These are phyloP conservation scores for Solidago caesia DNA, from an alignment of 129 eudicot species.

Conservation along the genomic window DNA sequence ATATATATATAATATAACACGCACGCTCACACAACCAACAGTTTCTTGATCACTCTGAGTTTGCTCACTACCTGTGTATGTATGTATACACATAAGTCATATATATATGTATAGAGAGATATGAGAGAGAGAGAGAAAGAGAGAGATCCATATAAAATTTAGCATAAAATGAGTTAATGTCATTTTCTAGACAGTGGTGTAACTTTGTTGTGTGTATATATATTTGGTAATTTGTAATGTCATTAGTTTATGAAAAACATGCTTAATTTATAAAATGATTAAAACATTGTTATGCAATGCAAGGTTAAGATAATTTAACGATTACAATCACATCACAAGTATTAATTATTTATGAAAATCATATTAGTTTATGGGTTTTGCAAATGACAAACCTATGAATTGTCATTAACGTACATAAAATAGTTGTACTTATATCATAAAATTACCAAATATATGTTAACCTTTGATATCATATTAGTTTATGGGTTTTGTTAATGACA, in stretches of 20 bases:
- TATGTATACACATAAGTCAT: slow-evolving; percentile 7
- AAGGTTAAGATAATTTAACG: too few species aligned
- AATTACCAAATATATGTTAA: too few species aligned
- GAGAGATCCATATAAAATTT: slow-evolving; percentile 7
- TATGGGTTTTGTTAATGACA: too few species aligned
- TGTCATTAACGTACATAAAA: too few species aligned
- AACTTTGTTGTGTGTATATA: neutral
- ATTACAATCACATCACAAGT: too few species aligned
- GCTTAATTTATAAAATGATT: neutral
- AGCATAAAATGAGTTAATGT: slow-evolving; percentile 16
- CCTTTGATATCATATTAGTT: too few species aligned
- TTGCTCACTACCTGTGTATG: slow-evolving; percentile 29
- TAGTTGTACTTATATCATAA: too few species aligned
- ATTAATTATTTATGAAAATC: too few species aligned
- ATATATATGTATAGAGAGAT: slow-evolving; percentile 2
- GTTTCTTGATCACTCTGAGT: slow-evolving; percentile 28
- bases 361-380: too few species aligned
- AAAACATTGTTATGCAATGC: too few species aligned
- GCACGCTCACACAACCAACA: slow-evolving; percentile 12
- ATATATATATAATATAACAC: neutral
- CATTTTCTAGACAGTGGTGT: slow-evolving; percentile 17
- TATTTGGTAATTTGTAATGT: neutral
- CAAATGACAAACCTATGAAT: too few species aligned
- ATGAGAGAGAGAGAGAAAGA: slow-evolving; percentile 11
- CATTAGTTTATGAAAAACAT: neutral